phyloP scores from a whole-genome alignment of 352 stramenopile genomes.

The Pythium graminicola region DNA sequence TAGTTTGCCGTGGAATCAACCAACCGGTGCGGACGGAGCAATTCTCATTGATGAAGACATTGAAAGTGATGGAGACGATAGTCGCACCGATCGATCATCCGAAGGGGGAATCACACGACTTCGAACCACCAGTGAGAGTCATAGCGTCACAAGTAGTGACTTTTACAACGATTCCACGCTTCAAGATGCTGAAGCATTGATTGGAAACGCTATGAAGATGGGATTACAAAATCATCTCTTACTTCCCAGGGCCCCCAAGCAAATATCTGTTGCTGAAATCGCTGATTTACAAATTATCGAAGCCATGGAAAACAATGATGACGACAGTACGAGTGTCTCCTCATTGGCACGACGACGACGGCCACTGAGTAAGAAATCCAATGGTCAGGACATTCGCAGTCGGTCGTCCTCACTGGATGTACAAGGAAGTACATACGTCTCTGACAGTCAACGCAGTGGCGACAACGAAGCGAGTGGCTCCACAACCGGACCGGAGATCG shows the following conservation, averaged over 20 bases:
- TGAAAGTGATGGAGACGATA: constrained; percentile 15
- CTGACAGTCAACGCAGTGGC: constrained; percentile 1
- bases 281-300: constrained; percentile 66
- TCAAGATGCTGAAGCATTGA: constrained; percentile 59
- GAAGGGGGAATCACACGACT: background rate
- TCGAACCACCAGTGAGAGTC: constrained; percentile 11
- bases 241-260: constrained; percentile 38
- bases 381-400: constrained; percentile 6
- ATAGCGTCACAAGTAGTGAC: constrained; percentile 18
- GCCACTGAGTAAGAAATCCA: constrained; percentile 4
- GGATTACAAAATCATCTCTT: constrained; percentile 50
- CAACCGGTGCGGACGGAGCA: constrained; percentile 14
- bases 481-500: background rate
- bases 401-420: constrained; percentile 15
- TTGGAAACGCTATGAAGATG: constrained; percentile 68
- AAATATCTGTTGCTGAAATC: constrained; percentile 63
- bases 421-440: constrained; percentile 1
- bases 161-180: constrained; percentile 48
- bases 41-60: constrained; percentile 25
- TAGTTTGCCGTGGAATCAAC: constrained; percentile 57
- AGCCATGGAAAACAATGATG: constrained; percentile 22
- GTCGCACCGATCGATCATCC: background rate
- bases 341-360: background rate
- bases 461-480: background rate
- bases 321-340: background rate